Evolutionary conservation across 2,329 filamentous ascomycete species (phyloP), one percentile per base, ranked within the genome.

Genomic region (Thermothelomyces thermophilus): DNA sequence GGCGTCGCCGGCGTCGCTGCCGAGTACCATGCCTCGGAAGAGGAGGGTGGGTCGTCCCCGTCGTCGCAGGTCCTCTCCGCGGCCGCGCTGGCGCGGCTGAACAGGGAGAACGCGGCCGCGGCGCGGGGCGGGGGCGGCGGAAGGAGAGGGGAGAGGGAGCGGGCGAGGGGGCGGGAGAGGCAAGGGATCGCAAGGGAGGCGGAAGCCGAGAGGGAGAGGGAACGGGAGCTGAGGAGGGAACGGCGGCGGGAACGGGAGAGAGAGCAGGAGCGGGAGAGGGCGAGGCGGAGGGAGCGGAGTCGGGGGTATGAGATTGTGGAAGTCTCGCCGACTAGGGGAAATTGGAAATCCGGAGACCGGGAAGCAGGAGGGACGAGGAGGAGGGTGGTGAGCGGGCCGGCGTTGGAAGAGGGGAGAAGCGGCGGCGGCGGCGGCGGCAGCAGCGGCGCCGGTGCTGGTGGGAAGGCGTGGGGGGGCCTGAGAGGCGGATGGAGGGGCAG

Each of bases 401-500:
- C 55, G 31, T 7, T 60, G 28, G 58, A 60, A 26, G 56, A 60
- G 39, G 58, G 56, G 26, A 55, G 51, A 19, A 56, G 46, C 7
- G 42, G 42, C 11, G 33, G 42, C 4, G 42, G 42, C 14, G 33
- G 33, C 62, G 59, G 33, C 3, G 6, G 16, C 7, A 11, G 33
- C 13, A 31, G 30, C 9, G 30, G 30, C 9, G 30, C 37, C 60
- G 60, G 60, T 8, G 41, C 43, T 1, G 43, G 46, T 3, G 50
- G 34, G 26, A 46, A n/a, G 3, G 46, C 35, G 17, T 50, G 47
- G 33, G 48, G 33, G 16, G 46, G 46, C 28, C 28, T 59, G 41
- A 54, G 58, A 16, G 57, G 56, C 8, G 57, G 56, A n/a, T 49
- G 49, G 33, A 66, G 58, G 58, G 70, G 60, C 65, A 73, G 72